Conservation (phyloP, 2,329 filamentous ascomycete genomes). For the Trichophyton mentagrophytes region DNA sequence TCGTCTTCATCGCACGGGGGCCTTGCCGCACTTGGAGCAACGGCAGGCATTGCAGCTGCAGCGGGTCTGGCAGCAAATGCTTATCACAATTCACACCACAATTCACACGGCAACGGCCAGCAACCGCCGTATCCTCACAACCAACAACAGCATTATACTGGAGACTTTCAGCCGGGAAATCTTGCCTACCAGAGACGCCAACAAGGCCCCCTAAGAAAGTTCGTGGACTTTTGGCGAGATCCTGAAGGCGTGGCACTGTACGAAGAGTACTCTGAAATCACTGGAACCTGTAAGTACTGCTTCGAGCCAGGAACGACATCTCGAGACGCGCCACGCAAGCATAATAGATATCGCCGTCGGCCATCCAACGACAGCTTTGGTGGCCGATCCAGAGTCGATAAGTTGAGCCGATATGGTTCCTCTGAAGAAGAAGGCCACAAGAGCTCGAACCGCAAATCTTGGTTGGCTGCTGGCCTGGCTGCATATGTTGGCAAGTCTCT, state of each 20-base stretch:
- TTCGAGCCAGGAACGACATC: constrained; percentile 48
- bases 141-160: neutral
- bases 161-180: constrained; percentile 21
- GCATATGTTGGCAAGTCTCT: constrained; percentile 45
- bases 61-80: constrained; percentile 22
- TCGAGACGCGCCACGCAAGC: constrained; percentile 47
- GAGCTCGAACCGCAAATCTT: constrained; percentile 35
- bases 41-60: constrained; percentile 26
- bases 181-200: constrained; percentile 42
- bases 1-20: constrained; percentile 30
- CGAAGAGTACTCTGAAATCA: constrained; percentile 55
- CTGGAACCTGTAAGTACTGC: constrained; percentile 52
- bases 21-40: constrained; percentile 36
- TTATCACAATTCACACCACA: constrained; percentile 23
- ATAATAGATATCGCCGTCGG: constrained; percentile 39
- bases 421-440: constrained; percentile 39
- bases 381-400: constrained; percentile 40
- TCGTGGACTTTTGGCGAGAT: constrained; percentile 51
- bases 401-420: constrained; percentile 45
- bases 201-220: constrained; percentile 42
- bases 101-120: constrained; percentile 17
- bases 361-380: constrained; percentile 36
- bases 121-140: constrained; percentile 12
- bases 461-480: constrained; percentile 43
- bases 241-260: constrained; percentile 52